Base-by-base conservation (phyloP, 805 yeast genomes). In the Metschnikowia arizonensis region DNA sequence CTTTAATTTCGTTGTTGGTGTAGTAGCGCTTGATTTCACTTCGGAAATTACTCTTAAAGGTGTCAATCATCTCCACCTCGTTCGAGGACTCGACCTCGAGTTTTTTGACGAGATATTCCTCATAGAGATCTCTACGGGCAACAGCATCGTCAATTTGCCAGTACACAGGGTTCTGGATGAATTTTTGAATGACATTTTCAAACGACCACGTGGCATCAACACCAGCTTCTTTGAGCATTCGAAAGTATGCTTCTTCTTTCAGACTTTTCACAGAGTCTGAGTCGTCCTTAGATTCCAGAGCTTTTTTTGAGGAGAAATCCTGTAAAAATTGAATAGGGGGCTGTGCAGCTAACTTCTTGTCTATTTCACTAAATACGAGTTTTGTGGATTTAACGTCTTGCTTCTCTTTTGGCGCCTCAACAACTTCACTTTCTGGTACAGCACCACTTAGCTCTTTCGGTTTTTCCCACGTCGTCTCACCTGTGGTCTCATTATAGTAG, bases 201-300 rank as follows among this genome's bases (percentile, higher is more conserved):
- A 88, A 88, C 0, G 93, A 75, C 90, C 91, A 85, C 0, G 84
- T 76, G 0, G 85, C 74, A 59, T 83, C 89, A 2, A 88, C 87
- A 6, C 72, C 64, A 31, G 74, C 63, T 1, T 74, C 78, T 28
- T 65, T 61, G 8, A 89, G 65, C 75, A 88, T 69, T 14, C 71
- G 54, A 58, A 83, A 88, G 8, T 62, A 65, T 4, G 56, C 51
- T 34, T 73, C 75, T 2, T 77, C 75, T 15, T 70, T 76, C 25
- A 19, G 33, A 5, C 61, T 60, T n/a, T 29, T 48, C 8, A 21
- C n/a, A 1, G 33, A 42, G 25, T 17, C 44, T 15, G 23, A 21
- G 42, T 36, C 46, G 49, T 37, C 38, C 41, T 38, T 40, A 32
- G 44, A 11, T n/a, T 11, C 15, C 24, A 11, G 8, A 6, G 18